These are phyloP conservation scores for Bjerkandera adusta DNA, from an alignment of 1,284 basidiomycete genomes.

Conservation along the genomic window DNA sequence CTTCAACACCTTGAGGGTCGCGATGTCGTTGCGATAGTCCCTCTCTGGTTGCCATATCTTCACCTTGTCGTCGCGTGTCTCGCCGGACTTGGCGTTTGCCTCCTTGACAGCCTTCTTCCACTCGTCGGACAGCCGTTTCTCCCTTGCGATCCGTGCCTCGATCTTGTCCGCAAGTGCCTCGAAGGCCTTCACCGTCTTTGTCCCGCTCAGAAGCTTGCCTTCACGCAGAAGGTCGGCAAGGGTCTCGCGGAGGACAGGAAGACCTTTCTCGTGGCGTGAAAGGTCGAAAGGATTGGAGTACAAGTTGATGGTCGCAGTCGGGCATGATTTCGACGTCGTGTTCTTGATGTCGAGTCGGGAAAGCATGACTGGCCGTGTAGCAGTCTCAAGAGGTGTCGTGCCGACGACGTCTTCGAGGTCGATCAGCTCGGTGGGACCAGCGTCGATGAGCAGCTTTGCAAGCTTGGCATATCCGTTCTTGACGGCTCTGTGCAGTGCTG, in stretches of 20 bases:
- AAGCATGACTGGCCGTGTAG: constrained; percentile 23
- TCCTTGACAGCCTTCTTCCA: constrained; percentile 12
- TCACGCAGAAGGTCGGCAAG: constrained; percentile 31
- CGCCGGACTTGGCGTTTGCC: constrained; percentile 4
- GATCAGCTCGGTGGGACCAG: constrained; percentile 36
- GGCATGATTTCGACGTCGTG: too few species aligned
- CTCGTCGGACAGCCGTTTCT: constrained; percentile 6
- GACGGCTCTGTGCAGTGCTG: constrained; percentile 47
- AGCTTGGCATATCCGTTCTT: constrained; percentile 32
- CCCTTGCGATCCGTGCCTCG: constrained; percentile 29
- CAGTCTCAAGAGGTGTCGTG: constrained; percentile 48
- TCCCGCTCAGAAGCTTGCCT: constrained; percentile 32
- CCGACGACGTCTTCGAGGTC: constrained; percentile 54
- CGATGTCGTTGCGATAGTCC: too few species aligned
- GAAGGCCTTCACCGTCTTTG: constrained; percentile 33
- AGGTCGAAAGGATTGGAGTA: constrained; percentile 19
- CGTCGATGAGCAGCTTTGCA: constrained; percentile 35
- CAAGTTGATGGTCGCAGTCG: too few species aligned
- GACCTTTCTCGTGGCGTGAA: constrained; percentile 25
- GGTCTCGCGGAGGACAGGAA: constrained; percentile 33
- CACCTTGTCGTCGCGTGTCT: too few species aligned
- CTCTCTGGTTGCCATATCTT: too few species aligned
- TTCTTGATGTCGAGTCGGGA: too few species aligned
- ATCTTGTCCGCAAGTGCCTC: constrained; percentile 31
- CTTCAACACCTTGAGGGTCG: constrained; percentile 21